phyloP scores from a whole-genome alignment of 176 grass and related monocot genomes.

The Triticum turgidum region DNA sequence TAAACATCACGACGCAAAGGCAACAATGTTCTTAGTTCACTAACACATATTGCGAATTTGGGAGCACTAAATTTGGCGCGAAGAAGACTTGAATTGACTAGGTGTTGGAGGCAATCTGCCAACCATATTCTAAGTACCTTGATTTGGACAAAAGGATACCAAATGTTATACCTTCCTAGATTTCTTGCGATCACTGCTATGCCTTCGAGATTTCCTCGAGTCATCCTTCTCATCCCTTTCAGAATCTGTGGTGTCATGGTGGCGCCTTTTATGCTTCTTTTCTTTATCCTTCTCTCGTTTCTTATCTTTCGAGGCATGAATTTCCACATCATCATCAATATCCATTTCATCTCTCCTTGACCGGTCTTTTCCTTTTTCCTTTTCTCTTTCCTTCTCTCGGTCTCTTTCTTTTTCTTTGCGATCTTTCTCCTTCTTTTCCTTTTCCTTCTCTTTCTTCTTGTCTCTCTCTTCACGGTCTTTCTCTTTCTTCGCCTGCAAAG shows the following conservation, averaged over 20 bases:
- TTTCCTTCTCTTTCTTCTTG: conserved; percentile 68
- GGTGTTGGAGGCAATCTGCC: background rate
- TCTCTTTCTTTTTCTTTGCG: conserved; percentile 68
- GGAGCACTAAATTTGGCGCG: conserved; percentile 6
- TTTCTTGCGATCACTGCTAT: conserved; percentile 87
- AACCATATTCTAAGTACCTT: conserved; percentile 33
- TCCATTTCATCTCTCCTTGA: conserved; percentile 70
- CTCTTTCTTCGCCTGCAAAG: conserved; percentile 56
- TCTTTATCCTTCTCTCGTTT: conserved; percentile 91
- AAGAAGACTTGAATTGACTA: background rate
- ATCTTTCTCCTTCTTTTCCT: conserved; percentile 82
- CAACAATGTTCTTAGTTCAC: background rate
- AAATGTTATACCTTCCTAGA: conserved; percentile 83
- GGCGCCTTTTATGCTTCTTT: conserved; percentile 89
- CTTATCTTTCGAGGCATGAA: conserved; percentile 67
- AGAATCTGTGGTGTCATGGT: conserved; percentile 68
- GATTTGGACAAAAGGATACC: conserved; percentile 22
- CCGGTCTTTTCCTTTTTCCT: conserved; percentile 83
- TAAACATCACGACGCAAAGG: conserved; percentile 25
- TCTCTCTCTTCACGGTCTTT: conserved; percentile 79
- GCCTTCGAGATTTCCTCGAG: conserved; percentile 75
- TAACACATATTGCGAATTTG: conserved; percentile 9
- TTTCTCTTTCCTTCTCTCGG: conserved; percentile 41
- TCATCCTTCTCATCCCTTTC: conserved; percentile 61
- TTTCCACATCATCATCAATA: conserved; percentile 65